Conservation (phyloP, 2,329 filamentous ascomycete genomes). For the Xylariaceae sp. region DNA sequence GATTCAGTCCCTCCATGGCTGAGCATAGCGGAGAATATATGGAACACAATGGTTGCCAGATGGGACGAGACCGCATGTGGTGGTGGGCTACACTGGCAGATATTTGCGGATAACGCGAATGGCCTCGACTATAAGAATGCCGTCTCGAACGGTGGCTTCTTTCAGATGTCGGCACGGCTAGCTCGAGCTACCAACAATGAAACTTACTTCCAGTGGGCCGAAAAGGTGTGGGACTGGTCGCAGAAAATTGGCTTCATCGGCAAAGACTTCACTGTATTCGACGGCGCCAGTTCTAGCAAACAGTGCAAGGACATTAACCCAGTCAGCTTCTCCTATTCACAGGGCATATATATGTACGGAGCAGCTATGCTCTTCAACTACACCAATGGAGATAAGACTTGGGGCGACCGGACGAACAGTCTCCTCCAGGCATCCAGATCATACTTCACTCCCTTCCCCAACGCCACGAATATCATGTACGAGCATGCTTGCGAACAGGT, state of each 20-base stretch:
- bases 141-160: conserved; percentile 81
- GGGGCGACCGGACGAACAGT: conserved; percentile 58
- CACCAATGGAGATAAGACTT: conserved; percentile 56
- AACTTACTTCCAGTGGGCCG: conserved; percentile 71
- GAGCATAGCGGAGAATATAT: conserved; percentile 71
- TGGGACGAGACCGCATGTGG: conserved; percentile 73
- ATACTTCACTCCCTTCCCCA: conserved; percentile 57
- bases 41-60: conserved; percentile 70
- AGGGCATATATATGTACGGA: conserved; percentile 70
- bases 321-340: conserved; percentile 68
- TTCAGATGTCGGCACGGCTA: conserved; percentile 78
- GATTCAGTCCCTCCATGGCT: conserved; percentile 65
- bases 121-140: conserved; percentile 86
- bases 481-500: conserved; percentile 69
- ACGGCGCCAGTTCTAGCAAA: conserved; percentile 62
- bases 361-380: conserved; percentile 68
- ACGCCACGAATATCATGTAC: conserved; percentile 65
- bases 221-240: conserved; percentile 71
- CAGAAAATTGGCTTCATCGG: conserved; percentile 62
- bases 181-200: conserved; percentile 71
- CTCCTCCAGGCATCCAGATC: conserved; percentile 57
- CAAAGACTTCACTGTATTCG: conserved; percentile 60
- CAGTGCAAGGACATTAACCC: conserved; percentile 61
- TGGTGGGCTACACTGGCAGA: conserved; percentile 82
- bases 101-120: conserved; percentile 73